phyloP scores from a whole-genome alignment of 306 rosid genomes.

The Fragaria iinumae region DNA sequence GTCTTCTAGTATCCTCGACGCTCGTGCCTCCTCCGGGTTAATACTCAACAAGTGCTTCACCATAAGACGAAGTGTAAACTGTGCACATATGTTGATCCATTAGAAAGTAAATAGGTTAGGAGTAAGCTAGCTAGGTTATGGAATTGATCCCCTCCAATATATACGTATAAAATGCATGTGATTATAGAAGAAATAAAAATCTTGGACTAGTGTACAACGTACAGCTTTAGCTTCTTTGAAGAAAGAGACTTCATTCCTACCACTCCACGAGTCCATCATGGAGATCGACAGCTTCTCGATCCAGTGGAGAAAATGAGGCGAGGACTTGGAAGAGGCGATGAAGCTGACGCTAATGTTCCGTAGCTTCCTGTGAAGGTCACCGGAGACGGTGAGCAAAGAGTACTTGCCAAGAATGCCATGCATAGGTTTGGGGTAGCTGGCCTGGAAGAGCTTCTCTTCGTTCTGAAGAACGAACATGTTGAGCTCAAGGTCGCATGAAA shows the following conservation, averaged over 20 bases:
- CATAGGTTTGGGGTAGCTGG: constrained; percentile 65
- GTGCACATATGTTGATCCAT: background rate
- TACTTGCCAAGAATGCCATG: constrained; percentile 63
- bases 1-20: constrained; percentile 49
- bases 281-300: constrained; percentile 49
- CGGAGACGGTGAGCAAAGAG: constrained; percentile 44
- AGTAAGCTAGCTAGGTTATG: background rate
- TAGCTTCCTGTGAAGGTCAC: constrained; percentile 70
- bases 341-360: constrained; percentile 43
- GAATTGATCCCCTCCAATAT: background rate
- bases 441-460: constrained; percentile 63
- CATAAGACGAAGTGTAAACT: constrained; percentile 62
- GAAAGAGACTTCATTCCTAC: constrained; percentile 42
- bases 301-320: constrained; percentile 41
- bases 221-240: constrained; percentile 68
- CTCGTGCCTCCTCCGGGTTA: constrained; percentile 52
- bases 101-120: background rate
- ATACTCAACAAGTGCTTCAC: constrained; percentile 59
- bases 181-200: background rate
- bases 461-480: constrained; percentile 74
- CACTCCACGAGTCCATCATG: constrained; percentile 53
- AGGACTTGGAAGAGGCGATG: constrained; percentile 47
- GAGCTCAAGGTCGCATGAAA: constrained; percentile 73
- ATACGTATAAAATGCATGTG: background rate
- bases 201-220: background rate